phyloP scores from a whole-genome alignment of 208 protist species.

The Naegleria gruberi region DNA sequence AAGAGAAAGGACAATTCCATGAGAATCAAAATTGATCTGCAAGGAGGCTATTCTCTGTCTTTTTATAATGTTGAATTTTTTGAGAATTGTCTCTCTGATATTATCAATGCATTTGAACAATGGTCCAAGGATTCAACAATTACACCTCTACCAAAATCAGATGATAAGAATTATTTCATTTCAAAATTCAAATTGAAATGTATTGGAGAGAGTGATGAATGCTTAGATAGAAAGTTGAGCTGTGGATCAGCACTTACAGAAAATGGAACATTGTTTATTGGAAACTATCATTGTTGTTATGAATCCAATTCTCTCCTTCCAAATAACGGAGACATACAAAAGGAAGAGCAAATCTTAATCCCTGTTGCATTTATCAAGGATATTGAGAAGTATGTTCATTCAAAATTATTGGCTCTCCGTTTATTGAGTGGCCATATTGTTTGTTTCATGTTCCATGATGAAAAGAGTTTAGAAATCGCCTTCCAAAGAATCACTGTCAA shows the following conservation, averaged over 20 bases:
- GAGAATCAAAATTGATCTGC: background rate
- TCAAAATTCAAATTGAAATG: background rate
- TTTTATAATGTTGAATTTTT: background rate
- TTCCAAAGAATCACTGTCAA: background rate
- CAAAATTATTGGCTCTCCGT: background rate
- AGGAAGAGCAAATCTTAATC: background rate
- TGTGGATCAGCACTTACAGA: background rate
- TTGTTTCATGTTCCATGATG: background rate
- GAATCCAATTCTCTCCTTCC: background rate
- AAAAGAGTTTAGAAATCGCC: background rate
- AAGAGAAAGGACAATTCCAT: background rate
- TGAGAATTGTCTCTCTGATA: background rate
- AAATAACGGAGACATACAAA: background rate
- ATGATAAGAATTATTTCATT: background rate
- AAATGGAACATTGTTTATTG: background rate
- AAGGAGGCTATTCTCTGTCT: background rate
- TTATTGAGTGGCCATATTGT: background rate
- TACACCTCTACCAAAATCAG: too few species aligned
- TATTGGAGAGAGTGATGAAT: background rate
- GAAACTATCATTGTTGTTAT: background rate
- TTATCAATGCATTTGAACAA: background rate
- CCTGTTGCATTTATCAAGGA: background rate
- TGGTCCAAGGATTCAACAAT: background rate
- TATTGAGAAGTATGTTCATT: background rate
- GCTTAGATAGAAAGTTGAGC: background rate